Evolutionary conservation across 768 basidiomycete genomes (phyloP).

Genomic region (Trametes meyenii): DNA sequence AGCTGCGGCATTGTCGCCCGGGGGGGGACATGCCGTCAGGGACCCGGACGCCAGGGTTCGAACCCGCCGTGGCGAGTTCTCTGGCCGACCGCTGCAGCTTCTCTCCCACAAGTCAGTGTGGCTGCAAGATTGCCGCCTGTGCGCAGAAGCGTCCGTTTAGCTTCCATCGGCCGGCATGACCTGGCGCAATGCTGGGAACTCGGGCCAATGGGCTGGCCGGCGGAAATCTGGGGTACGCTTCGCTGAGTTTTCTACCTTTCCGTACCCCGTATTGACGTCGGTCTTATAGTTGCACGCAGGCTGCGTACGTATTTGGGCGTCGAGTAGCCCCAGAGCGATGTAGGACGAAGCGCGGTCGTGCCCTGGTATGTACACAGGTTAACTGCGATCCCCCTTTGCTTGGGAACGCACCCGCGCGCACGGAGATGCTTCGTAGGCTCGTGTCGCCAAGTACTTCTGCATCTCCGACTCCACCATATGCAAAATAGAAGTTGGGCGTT

Average conservation of each 20-base stretch:
- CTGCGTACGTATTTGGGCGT: no score
- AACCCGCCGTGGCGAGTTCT: no score
- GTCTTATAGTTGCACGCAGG: background rate
- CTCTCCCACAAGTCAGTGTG: no score
- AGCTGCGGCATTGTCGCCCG: no score
- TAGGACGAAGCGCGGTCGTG: background rate
- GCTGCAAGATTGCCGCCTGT: slow-evolving; percentile 1
- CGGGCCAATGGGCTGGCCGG: slow-evolving; percentile 10
- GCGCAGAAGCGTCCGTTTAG: slow-evolving; percentile 1
- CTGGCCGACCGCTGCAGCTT: no score
- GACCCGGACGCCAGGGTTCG: no score
- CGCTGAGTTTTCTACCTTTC: slow-evolving; percentile 10
- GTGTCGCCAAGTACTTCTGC: background rate
- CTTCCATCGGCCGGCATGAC: slow-evolving; percentile 12
- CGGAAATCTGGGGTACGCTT: slow-evolving; percentile 15
- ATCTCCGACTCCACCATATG: background rate
- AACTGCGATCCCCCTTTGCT: background rate
- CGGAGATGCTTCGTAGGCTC: background rate
- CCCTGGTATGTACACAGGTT: background rate
- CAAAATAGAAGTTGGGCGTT: background rate
- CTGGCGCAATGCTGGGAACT: slow-evolving; percentile 8
- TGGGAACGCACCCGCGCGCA: background rate
- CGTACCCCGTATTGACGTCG: slow-evolving; percentile 2
- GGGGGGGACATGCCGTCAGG: no score
- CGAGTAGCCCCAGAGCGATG: background rate